Percentiles rank a stretch among this genome's conserved stretches.
phyloP scores from a whole-genome alignment of 768 basidiomycete genomes.

The Austroboletus festivus region DNA sequence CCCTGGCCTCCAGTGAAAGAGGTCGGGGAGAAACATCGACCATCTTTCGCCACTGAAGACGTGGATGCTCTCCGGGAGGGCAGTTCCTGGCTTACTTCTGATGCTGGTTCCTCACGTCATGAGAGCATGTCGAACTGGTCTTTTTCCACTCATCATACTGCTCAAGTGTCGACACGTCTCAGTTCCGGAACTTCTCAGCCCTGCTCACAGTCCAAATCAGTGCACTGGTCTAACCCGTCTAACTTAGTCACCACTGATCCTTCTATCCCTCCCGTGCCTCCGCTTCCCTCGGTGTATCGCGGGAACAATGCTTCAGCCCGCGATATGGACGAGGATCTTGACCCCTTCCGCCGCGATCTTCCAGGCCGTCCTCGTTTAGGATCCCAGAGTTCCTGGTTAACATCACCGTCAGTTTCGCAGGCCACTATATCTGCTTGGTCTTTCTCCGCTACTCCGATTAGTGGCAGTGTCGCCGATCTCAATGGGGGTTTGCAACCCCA shows the following conservation, averaged over 20 bases:
- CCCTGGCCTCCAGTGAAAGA: slow-evolving; percentile 59
- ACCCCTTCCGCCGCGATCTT: slow-evolving; percentile 61
- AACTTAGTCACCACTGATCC: slow-evolving; percentile 42
- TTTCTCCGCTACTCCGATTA: slow-evolving; percentile 50
- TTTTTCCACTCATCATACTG: slow-evolving; percentile 65
- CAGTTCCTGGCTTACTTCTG: slow-evolving; percentile 79
- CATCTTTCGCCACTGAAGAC: slow-evolving; percentile 69
- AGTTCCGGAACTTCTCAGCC: slow-evolving; percentile 26
- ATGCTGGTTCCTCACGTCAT: slow-evolving; percentile 47
- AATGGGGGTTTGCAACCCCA: slow-evolving; percentile 40
- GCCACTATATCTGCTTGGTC: slow-evolving; percentile 65
- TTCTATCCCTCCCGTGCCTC: slow-evolving; percentile 52
- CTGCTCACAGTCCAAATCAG: slow-evolving; percentile 47
- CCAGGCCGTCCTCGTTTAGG: slow-evolving; percentile 51
- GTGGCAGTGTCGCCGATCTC: slow-evolving; percentile 41
- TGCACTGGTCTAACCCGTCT: slow-evolving; percentile 58
- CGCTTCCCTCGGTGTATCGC: slow-evolving; percentile 58
- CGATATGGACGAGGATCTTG: slow-evolving; percentile 45
- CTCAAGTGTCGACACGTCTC: slow-evolving; percentile 12
- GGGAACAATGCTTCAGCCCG: slow-evolving; percentile 38
- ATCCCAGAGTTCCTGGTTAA: slow-evolving; percentile 74
- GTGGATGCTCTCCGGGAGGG: slow-evolving; percentile 72
- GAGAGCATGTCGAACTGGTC: slow-evolving; percentile 69
- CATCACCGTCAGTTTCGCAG: slow-evolving; percentile 57
- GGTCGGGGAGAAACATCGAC: slow-evolving; percentile 52